Conservation (phyloP, 176 grass and related monocot genomes). For the Juncus inflexus region DNA sequence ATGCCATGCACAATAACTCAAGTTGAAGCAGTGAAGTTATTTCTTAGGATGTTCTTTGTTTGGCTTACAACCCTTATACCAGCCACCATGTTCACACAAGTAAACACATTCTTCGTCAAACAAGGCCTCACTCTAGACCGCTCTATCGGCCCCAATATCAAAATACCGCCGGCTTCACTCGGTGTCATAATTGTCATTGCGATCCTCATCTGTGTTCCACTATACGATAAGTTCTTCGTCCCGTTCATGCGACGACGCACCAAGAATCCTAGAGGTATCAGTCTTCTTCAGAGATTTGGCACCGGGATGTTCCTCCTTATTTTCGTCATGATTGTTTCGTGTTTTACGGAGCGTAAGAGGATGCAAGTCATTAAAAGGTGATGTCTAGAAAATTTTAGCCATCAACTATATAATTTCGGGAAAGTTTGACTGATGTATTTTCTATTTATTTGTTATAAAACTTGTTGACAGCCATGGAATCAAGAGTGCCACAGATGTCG, state of each 20-base stretch:
- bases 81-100: slow-evolving; percentile 49
- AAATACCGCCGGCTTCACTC: slow-evolving; percentile 52
- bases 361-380: slow-evolving; percentile 22
- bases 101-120: slow-evolving; percentile 67
- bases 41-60: slow-evolving; percentile 36
- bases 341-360: slow-evolving; percentile 38
- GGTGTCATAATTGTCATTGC: slow-evolving; percentile 31
- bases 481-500: slow-evolving; percentile 10
- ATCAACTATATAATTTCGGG: too few species aligned
- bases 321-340: slow-evolving; percentile 39
- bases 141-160: slow-evolving; percentile 10
- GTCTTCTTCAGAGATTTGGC: slow-evolving; percentile 55
- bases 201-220: slow-evolving; percentile 46
- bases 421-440: too few species aligned
- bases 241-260: slow-evolving; percentile 42
- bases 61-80: slow-evolving; percentile 50
- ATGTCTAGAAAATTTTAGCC: too few species aligned
- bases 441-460: too few species aligned
- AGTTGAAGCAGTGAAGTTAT: slow-evolving; percentile 55
- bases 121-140: slow-evolving; percentile 55
- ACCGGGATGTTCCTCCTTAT: slow-evolving; percentile 42
- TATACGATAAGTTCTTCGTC: slow-evolving; percentile 60
- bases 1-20: slow-evolving; percentile 41
- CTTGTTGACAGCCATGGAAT: too few species aligned
- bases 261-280: slow-evolving; percentile 48